Percentiles rank a stretch among this genome's conserved stretches.
These are phyloP conservation scores for Isabelozyma gotoi DNA, from an alignment of 805 yeast genomes.

Conservation along the genomic window DNA sequence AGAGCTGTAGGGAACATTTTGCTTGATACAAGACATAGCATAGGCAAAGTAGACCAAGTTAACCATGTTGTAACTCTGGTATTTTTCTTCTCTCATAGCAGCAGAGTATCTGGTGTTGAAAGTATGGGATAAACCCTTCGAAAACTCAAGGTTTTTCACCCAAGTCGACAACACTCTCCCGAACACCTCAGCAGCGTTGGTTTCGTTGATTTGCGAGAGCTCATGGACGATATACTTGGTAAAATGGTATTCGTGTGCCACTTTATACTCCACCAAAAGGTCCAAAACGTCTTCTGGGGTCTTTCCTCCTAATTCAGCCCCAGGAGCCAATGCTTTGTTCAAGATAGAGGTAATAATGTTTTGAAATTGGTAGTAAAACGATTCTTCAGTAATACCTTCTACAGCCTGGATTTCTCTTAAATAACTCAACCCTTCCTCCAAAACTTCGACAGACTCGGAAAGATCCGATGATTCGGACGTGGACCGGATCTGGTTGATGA, in stretches of 20 bases:
- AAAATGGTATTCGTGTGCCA: constrained; percentile 37
- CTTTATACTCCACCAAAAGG: constrained; percentile 22
- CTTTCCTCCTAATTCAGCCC: constrained; percentile 9
- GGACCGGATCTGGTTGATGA: constrained; percentile 27
- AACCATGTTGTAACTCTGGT: constrained; percentile 5
- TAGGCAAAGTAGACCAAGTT: constrained; percentile 36
- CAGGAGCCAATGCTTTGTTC: constrained; percentile 14
- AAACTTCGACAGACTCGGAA: constrained; percentile 32
- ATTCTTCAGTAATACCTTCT: constrained; percentile 28
- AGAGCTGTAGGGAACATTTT: constrained; percentile 19
- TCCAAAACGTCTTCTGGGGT: constrained; percentile 23
- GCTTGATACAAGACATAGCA: constrained; percentile 26
- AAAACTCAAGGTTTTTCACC: constrained; percentile 32
- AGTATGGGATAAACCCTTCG: constrained; percentile 5
- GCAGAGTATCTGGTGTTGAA: constrained; percentile 3
- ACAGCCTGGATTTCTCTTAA: constrained; percentile 35
- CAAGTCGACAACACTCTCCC: constrained; percentile 28
- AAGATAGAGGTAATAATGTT: constrained; percentile 22
- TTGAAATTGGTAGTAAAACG: constrained; percentile 25
- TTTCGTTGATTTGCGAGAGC: constrained; percentile 13
- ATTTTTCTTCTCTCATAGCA: constrained; percentile 6
- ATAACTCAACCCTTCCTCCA: constrained; percentile 41
- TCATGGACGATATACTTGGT: constrained; percentile 16
- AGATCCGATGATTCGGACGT: constrained; percentile 22
- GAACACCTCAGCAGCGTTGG: constrained; percentile 12